phyloP scores from a whole-genome alignment of 495 filamentous ascomycete species.

The Rhizodiscina lignyota region DNA sequence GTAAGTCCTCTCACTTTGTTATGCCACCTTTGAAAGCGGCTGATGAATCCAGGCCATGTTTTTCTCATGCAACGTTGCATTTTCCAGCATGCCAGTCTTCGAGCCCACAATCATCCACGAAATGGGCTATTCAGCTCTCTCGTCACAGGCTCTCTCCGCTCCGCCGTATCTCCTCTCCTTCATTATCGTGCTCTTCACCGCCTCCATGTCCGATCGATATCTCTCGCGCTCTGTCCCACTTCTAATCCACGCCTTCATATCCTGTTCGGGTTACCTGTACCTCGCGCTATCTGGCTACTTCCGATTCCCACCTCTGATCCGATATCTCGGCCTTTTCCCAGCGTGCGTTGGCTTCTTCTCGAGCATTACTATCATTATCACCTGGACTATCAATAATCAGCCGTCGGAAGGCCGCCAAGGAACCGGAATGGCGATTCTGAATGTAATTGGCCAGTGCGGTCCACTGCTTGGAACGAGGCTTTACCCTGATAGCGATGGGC shows the following conservation, averaged over 20 bases:
- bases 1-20: slow-evolving; percentile 16
- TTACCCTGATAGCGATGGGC: slow-evolving; percentile 13
- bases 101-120: slow-evolving; percentile 20
- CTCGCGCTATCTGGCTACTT: slow-evolving; percentile 30
- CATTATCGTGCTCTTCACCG: slow-evolving; percentile 16
- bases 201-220: slow-evolving; percentile 18
- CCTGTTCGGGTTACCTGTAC: slow-evolving; percentile 40
- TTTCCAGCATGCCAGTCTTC: slow-evolving; percentile 22
- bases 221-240: slow-evolving; percentile 15
- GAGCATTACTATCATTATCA: slow-evolving; percentile 43
- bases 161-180: slow-evolving; percentile 22
- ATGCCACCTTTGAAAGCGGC: too few species aligned
- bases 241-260: slow-evolving; percentile 25
- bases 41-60: slow-evolving; percentile 17
- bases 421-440: slow-evolving; percentile 11
- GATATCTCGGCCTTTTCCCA: slow-evolving; percentile 41
- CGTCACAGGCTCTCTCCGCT: slow-evolving; percentile 21
- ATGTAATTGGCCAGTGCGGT: slow-evolving; percentile 8
- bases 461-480: slow-evolving; percentile 13
- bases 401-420: slow-evolving; percentile 14
- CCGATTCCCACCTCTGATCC: slow-evolving; percentile 10
- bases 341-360: slow-evolving; percentile 44
- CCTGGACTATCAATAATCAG: slow-evolving; percentile 39
- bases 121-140: slow-evolving; percentile 17
- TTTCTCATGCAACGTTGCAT: slow-evolving; percentile 24